Evolutionary conservation across 805 yeast genomes (phyloP).

Genomic region (Wickerhamiella allomyrinae): DNA sequence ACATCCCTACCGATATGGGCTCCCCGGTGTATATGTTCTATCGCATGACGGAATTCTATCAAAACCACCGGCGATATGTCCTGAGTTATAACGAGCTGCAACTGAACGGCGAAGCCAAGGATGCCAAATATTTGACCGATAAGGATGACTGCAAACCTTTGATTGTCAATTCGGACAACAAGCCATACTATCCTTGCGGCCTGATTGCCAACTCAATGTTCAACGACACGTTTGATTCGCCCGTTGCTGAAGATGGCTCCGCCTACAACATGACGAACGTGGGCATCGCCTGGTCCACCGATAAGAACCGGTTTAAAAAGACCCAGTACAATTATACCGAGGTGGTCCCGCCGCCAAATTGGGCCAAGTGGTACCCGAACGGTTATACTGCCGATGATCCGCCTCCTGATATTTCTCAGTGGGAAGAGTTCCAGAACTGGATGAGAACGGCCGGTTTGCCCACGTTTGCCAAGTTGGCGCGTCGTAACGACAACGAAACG

Average conservation of each 20-base stretch:
- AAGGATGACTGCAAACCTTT: constrained; percentile 52
- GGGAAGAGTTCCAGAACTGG: constrained; percentile 92
- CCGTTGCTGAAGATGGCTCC: constrained; percentile 27
- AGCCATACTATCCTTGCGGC: constrained; percentile 84
- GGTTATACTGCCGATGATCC: constrained; percentile 71
- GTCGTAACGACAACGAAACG: constrained; percentile 47
- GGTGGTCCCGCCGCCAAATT: constrained; percentile 88
- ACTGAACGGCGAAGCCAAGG: constrained; percentile 59
- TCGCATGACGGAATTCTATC: constrained; percentile 77
- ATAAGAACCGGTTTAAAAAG: constrained; percentile 54
- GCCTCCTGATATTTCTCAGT: constrained; percentile 54
- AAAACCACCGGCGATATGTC: constrained; percentile 90
- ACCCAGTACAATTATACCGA: constrained; percentile 53
- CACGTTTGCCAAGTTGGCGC: constrained; percentile 68
- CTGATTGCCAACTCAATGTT: constrained; percentile 83
- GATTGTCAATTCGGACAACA: constrained; percentile 33
- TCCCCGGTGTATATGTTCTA: constrained; percentile 69
- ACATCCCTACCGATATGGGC: constrained; percentile 52
- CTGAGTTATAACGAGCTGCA: constrained; percentile 71
- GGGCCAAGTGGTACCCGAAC: constrained; percentile 65
- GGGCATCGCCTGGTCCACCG: constrained; percentile 79
- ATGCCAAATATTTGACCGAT: constrained; percentile 33
- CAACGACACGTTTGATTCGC: constrained; percentile 67
- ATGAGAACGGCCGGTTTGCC: constrained; percentile 96
- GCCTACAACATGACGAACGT: constrained; percentile 32